These are phyloP conservation scores for Alternaria gaisen DNA, from an alignment of 2,329 filamentous ascomycete genomes.

Conservation along the genomic window DNA sequence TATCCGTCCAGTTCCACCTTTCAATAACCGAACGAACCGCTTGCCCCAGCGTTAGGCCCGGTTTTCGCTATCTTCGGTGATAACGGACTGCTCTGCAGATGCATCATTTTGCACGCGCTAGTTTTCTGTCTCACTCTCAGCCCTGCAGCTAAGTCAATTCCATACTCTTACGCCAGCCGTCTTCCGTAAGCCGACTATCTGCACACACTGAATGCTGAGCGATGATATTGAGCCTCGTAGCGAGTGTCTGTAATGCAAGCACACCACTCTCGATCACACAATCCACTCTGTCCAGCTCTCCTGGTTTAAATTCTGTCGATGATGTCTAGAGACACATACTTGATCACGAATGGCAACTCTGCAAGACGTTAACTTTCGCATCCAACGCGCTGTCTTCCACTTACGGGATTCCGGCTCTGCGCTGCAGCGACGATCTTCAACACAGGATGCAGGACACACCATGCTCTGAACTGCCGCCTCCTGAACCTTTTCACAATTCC, in stretches of 20 bases:
- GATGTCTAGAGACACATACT: conserved; percentile 8
- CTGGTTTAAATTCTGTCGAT: not conserved
- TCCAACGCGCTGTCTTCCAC: conserved; percentile 20
- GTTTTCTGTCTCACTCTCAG: conserved; percentile 34
- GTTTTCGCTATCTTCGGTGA: conserved; percentile 27
- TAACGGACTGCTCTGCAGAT: conserved; percentile 25
- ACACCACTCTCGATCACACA: conserved; percentile 16
- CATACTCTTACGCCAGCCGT: conserved; percentile 16
- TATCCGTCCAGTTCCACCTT: not conserved
- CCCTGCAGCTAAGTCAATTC: conserved; percentile 36
- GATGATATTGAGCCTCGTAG: conserved; percentile 13
- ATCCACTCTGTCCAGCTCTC: conserved; percentile 8
- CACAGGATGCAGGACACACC: conserved; percentile 10
- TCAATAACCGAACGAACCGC: conserved; percentile 19
- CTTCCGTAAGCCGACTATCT: conserved; percentile 33
- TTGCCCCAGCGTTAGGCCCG: conserved; percentile 15
- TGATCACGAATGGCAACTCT: conserved; percentile 19
- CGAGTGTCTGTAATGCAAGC: conserved; percentile 20
- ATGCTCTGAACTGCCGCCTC: conserved; percentile 30
- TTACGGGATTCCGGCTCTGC: conserved; percentile 21
- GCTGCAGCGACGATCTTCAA: conserved; percentile 28
- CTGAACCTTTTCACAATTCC: conserved; percentile 19
- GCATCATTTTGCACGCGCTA: conserved; percentile 25
- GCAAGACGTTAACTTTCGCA: conserved; percentile 33
- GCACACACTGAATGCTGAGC: conserved; percentile 26